These are phyloP conservation scores for Rhizopogon roseolus DNA, from an alignment of 768 basidiomycete genomes.

Conservation along the genomic window DNA sequence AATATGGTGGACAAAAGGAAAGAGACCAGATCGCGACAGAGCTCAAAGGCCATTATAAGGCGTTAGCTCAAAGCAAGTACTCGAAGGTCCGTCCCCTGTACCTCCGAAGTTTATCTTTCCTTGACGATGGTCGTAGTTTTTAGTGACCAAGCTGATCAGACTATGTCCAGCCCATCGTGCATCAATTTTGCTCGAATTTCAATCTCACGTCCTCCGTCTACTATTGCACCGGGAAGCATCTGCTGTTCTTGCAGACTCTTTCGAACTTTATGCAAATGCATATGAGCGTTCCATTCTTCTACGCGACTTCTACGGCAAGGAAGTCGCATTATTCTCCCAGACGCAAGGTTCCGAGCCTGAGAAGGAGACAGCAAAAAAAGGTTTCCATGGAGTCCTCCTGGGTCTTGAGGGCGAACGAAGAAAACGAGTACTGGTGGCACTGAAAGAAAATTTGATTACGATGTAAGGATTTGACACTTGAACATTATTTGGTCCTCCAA, in stretches of 20 bases:
- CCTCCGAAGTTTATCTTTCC: background rate
- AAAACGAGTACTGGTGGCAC: slow-evolving; percentile 58
- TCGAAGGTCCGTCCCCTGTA: slow-evolving; percentile 58
- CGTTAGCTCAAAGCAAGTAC: slow-evolving; percentile 82
- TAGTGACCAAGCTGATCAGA: slow-evolving; percentile 76
- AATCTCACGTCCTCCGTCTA: slow-evolving; percentile 67
- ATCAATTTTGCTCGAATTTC: slow-evolving; percentile 76
- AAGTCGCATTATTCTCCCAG: slow-evolving; percentile 66
- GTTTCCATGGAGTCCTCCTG: slow-evolving; percentile 64
- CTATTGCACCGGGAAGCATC: slow-evolving; percentile 85
- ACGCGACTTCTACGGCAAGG: slow-evolving; percentile 88
- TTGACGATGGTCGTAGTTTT: slow-evolving; percentile 44
- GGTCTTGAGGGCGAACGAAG: slow-evolving; percentile 58
- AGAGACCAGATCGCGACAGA: slow-evolving; percentile 79
- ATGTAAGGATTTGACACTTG: slow-evolving; percentile 48
- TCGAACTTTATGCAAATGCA: slow-evolving; percentile 81
- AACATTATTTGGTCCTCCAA: background rate
- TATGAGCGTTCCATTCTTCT: slow-evolving; percentile 79
- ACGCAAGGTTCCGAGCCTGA: slow-evolving; percentile 54
- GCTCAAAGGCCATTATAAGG: slow-evolving; percentile 74
- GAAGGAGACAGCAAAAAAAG: slow-evolving; percentile 60
- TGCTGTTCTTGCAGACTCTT: slow-evolving; percentile 80
- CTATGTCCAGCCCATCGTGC: slow-evolving; percentile 69
- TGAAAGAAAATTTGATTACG: slow-evolving; percentile 69
- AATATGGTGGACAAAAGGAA: slow-evolving; percentile 70